A percentile compares a stretch with the other conserved stretches of the same genome.
phyloP scores from a whole-genome alignment of 2,329 filamentous ascomycete species.

The Aspergillus sp. region DNA sequence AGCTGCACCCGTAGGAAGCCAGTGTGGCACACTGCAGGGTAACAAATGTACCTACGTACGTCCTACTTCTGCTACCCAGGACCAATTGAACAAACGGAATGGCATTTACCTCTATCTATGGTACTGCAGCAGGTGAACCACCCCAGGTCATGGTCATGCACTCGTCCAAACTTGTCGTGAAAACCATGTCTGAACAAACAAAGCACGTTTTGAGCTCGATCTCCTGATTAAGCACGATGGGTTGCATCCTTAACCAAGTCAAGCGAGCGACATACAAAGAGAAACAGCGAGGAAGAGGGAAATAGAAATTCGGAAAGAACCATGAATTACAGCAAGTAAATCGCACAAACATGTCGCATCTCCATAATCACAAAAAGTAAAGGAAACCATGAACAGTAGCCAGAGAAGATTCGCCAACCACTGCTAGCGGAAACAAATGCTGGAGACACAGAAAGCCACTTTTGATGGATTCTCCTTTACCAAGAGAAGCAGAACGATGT shows the following conservation, averaged over 20 bases:
- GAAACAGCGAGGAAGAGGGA: conserved; percentile 24
- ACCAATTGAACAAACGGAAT: conserved; percentile 14
- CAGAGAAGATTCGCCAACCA: conserved; percentile 5
- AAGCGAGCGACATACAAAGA: conserved; percentile 36
- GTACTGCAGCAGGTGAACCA: conserved; percentile 30
- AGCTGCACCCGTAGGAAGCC: not conserved
- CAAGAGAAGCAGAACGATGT: conserved; percentile 28
- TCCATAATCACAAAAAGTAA: conserved; percentile 36
- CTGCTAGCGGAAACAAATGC: conserved; percentile 25
- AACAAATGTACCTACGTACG: not conserved
- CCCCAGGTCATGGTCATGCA: conserved; percentile 30
- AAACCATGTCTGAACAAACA: conserved; percentile 27
- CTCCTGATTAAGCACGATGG: conserved; percentile 36
- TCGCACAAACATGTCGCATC: conserved; percentile 38
- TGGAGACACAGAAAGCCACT: conserved; percentile 42
- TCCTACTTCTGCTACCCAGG: not conserved
- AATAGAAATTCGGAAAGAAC: conserved; percentile 27
- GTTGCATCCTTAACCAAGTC: conserved; percentile 37
- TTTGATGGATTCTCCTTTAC: conserved; percentile 33
- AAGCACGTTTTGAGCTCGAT: conserved; percentile 38
- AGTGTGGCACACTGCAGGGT: not conserved
- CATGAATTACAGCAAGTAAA: conserved; percentile 35
- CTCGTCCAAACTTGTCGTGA: conserved; percentile 26
- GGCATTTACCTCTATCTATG: conserved; percentile 37
- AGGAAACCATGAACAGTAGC: conserved; percentile 35